These are phyloP conservation scores for Penicillium italicum DNA, from an alignment of 2,329 filamentous ascomycete genomes.

Conservation along the genomic window DNA sequence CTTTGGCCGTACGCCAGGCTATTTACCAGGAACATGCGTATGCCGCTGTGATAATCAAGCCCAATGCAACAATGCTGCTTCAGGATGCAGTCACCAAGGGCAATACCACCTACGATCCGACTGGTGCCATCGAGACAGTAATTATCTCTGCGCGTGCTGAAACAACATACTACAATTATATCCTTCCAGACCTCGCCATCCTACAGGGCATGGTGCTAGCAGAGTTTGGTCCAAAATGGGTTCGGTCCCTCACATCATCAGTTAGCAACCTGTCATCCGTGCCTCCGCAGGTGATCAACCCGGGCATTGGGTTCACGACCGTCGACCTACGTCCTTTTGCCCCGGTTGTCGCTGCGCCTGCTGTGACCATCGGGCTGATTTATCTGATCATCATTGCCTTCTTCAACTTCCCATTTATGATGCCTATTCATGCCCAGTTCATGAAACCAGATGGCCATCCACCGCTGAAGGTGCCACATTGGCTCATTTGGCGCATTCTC, in stretches of 20 bases:
- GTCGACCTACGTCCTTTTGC: conserved; percentile 59
- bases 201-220: conserved; percentile 49
- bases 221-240: conserved; percentile 48
- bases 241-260: conserved; percentile 29
- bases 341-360: conserved; percentile 53
- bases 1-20: conserved; percentile 53
- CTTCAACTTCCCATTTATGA: conserved; percentile 63
- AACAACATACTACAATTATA: conserved; percentile 52
- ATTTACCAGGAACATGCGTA: conserved; percentile 59
- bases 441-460: conserved; percentile 51
- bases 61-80: conserved; percentile 59
- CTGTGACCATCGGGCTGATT: conserved; percentile 61
- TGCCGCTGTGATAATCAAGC: conserved; percentile 60
- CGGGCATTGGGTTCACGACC: conserved; percentile 54
- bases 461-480: conserved; percentile 56
- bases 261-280: conserved; percentile 45
- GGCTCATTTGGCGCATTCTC: conserved; percentile 56
- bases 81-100: conserved; percentile 53
- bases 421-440: conserved; percentile 61
- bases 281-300: conserved; percentile 52
- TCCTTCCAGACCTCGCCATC: conserved; percentile 49
- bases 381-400: conserved; percentile 66
- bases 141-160: conserved; percentile 57
- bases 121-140: conserved; percentile 56
- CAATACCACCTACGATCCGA: conserved; percentile 59